Evolutionary conservation across 2,329 filamentous ascomycete species (phyloP).

Genomic region (Claviceps sp.): DNA sequence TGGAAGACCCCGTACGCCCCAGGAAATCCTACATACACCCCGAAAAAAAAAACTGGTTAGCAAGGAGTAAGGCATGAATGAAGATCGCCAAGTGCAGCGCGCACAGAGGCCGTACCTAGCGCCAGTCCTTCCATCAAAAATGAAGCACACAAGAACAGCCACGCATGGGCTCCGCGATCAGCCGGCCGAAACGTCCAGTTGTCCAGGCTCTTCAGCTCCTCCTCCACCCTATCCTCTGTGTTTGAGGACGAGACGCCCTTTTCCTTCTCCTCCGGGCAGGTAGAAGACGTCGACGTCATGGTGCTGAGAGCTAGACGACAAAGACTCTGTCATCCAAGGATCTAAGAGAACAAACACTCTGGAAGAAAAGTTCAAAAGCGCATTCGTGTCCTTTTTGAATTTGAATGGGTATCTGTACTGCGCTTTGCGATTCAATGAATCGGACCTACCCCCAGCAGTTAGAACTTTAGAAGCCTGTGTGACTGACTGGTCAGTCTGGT

Average conservation of each 20-base stretch:
- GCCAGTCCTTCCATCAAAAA: slow-evolving; percentile 11
- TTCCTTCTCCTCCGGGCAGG: not conserved
- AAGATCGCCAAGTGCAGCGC: too few species aligned
- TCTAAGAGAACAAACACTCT: too few species aligned
- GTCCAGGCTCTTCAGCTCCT: not conserved
- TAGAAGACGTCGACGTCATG: not conserved
- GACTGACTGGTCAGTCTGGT: too few species aligned
- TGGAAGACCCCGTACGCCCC: slow-evolving; percentile 55
- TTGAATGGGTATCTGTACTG: too few species aligned
- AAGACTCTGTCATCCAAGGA: too few species aligned
- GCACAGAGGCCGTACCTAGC: slow-evolving; percentile 3
- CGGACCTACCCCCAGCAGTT: too few species aligned
- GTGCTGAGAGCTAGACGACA: not conserved
- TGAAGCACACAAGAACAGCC: slow-evolving; percentile 15
- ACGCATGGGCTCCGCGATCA: slow-evolving; percentile 24
- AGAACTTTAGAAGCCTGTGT: too few species aligned
- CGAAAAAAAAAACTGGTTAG: not conserved
- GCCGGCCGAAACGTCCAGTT: not conserved
- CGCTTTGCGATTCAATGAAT: too few species aligned
- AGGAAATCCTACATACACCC: slow-evolving; percentile 37
- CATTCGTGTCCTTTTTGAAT: too few species aligned
- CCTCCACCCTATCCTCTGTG: not conserved
- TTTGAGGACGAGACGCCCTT: slow-evolving; percentile 1
- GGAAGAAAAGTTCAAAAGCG: too few species aligned
- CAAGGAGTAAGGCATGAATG: too few species aligned